phyloP scores from a whole-genome alignment of 305 asterid species.

The Rubia tinctorum region DNA sequence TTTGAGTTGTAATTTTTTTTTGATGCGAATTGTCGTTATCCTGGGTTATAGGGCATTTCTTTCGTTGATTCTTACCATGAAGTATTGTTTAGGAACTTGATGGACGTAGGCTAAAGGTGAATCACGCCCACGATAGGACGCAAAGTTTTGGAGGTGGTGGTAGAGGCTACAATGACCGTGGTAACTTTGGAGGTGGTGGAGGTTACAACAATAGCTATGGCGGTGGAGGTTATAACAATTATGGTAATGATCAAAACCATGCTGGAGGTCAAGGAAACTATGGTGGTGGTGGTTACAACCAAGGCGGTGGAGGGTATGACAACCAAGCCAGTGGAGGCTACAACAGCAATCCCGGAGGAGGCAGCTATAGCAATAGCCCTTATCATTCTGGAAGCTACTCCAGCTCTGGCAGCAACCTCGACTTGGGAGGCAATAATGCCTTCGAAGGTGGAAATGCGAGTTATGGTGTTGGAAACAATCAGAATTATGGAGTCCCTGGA shows the following conservation, averaged over 20 bases:
- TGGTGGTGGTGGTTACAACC: conserved; percentile 17
- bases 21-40: no score
- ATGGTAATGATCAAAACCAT: conserved; percentile 25
- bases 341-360: not conserved
- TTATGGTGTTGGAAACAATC: conserved; percentile 8
- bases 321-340: conserved; percentile 15
- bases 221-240: conserved; percentile 20
- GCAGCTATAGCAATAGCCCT: conserved; percentile 10
- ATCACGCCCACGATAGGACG: conserved; percentile 63
- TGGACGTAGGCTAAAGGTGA: conserved; percentile 72
- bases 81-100: conserved; percentile 56
- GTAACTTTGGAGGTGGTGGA: conserved; percentile 41
- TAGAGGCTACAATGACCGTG: conserved; percentile 8
- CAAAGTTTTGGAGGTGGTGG: conserved; percentile 42
- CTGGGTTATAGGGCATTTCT: conserved; percentile 1
- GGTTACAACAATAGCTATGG: conserved; percentile 24
- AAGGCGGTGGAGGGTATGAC: conserved; percentile 9
- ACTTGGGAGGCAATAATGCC: conserved; percentile 10
- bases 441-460: not conserved
- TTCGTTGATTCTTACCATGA: not conserved
- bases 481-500: conserved; percentile 27
- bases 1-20: not conserved
- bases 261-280: conserved; percentile 15
- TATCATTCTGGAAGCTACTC: conserved; percentile 16
- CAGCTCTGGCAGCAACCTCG: conserved; percentile 10